Evolutionary conservation across 257 asterid species (phyloP).

Genomic region (Plantago ovata): DNA sequence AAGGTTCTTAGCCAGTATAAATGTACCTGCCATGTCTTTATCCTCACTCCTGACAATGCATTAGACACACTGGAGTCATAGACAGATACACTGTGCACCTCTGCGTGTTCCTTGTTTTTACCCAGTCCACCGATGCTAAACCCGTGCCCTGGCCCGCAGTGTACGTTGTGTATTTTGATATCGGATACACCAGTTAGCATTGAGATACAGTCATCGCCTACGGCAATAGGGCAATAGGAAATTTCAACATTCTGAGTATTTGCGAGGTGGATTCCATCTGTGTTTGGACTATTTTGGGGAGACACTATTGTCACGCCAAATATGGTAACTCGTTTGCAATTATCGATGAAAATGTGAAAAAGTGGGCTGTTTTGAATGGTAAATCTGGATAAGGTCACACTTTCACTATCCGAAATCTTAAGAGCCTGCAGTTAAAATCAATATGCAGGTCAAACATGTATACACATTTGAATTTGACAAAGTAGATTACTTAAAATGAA

Average conservation of each 20-base stretch:
- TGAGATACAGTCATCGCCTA: slow-evolving; percentile 28
- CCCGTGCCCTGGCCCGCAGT: slow-evolving; percentile 34
- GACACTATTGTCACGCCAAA: slow-evolving; percentile 9
- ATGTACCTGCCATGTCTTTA: slow-evolving; percentile 16
- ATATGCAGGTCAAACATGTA: not conserved
- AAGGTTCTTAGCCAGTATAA: not conserved
- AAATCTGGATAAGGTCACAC: slow-evolving; percentile 23
- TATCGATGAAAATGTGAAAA: slow-evolving; percentile 19
- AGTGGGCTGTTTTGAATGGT: slow-evolving; percentile 20
- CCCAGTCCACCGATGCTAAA: slow-evolving; percentile 27
- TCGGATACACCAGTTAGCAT: slow-evolving; percentile 21
- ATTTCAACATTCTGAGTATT: slow-evolving; percentile 15
- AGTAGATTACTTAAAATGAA: not conserved
- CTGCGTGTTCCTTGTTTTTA: not conserved
- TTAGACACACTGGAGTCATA: slow-evolving; percentile 8
- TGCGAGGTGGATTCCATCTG: slow-evolving; percentile 26
- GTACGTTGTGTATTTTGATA: slow-evolving; percentile 10
- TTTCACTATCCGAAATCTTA: not conserved
- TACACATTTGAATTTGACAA: not conserved
- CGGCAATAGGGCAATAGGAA: slow-evolving; percentile 16
- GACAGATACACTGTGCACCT: slow-evolving; percentile 14
- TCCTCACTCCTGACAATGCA: slow-evolving; percentile 25
- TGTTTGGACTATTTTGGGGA: slow-evolving; percentile 25
- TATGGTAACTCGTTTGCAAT: not conserved
- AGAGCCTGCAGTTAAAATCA: slow-evolving; percentile 14